phyloP scores from a whole-genome alignment of 306 rosid genomes.

The Argentina anserina region DNA sequence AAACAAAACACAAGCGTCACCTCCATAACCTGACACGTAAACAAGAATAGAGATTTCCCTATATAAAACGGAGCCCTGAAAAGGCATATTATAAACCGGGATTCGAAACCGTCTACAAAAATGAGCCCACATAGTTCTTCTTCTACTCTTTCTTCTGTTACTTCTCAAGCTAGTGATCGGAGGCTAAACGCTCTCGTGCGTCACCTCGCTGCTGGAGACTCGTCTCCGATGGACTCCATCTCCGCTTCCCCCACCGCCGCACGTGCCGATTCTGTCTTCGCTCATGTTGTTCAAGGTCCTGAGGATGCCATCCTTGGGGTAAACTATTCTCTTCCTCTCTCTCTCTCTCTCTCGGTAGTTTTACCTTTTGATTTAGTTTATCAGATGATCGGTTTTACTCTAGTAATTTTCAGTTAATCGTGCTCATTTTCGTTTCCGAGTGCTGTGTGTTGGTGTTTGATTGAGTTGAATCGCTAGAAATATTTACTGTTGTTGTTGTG shows the following conservation, averaged over 20 bases:
- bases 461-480: neutral
- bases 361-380: too few relatives aligned
- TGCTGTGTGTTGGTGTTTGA: neutral
- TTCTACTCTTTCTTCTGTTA: slow-evolving; percentile 9
- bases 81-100: slow-evolving; percentile 4
- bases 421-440: neutral
- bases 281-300: slow-evolving; percentile 80
- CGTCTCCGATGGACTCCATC: slow-evolving; percentile 44
- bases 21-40: slow-evolving; percentile 7
- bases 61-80: neutral
- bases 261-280: slow-evolving; percentile 56
- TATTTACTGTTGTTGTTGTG: neutral
- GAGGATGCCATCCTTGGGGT: slow-evolving; percentile 99
- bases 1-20: neutral
- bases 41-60: neutral
- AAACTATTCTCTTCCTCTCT: neutral
- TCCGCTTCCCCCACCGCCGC: slow-evolving; percentile 62
- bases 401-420: neutral
- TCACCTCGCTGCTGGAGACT: slow-evolving; percentile 33
- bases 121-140: slow-evolving; percentile 70
- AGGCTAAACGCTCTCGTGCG: slow-evolving; percentile 50
- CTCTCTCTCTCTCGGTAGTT: neutral
- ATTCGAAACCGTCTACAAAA: neutral
- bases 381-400: neutral
- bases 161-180: slow-evolving; percentile 47